Evolutionary conservation across 345 rosid genomes (phyloP), one percentile per base, ranked within the genome.

Genomic region (Gossypium anomalum): DNA sequence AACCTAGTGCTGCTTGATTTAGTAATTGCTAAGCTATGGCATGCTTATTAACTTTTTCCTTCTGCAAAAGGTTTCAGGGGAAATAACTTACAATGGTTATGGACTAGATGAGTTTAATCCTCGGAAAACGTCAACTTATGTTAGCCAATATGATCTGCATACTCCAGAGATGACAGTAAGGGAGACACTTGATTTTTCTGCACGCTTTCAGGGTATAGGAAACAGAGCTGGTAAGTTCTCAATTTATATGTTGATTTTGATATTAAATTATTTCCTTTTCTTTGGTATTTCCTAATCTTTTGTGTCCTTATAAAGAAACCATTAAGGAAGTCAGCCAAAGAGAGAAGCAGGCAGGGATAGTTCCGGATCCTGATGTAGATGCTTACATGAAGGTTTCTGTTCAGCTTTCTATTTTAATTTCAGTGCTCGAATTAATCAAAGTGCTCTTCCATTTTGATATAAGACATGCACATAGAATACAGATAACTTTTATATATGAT

Each of bases 131-230:
- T 85, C 90, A 8, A 83, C 93, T 1, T 89, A 87, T 14, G 78
- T 85, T 64, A 85, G 90, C 72, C 88, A 85, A 78, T 62, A 87
- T 70, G 90, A 89, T 34, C 76, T 80, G 68, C 89, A 86, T 78
- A 86, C 86, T 19, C 78, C 84, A 10, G 86, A 86, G 77, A 84
- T 89, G 87, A 86, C 91, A 15, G 91, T 89, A 13, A 87, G 89
- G 77, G 93, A 89, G 77, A 85, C 93, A 16, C 60, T 87, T 27
- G 86, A 87, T 75, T 87, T 84, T 76, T 87, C 90, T 29, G 86
- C 89, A 19, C 84, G 85, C 47, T 86, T 85, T 70, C 90, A 86
- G 71, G 90, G 89, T 3, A 78, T 85, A n/a, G 90, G 90, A 72
- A 77, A 80, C 83, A 78, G 90, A 76, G 81, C 80, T 73, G 93